Evolutionary conservation across 306 rosid genomes (phyloP).

Genomic region (Gastrolobium bilobum): DNA sequence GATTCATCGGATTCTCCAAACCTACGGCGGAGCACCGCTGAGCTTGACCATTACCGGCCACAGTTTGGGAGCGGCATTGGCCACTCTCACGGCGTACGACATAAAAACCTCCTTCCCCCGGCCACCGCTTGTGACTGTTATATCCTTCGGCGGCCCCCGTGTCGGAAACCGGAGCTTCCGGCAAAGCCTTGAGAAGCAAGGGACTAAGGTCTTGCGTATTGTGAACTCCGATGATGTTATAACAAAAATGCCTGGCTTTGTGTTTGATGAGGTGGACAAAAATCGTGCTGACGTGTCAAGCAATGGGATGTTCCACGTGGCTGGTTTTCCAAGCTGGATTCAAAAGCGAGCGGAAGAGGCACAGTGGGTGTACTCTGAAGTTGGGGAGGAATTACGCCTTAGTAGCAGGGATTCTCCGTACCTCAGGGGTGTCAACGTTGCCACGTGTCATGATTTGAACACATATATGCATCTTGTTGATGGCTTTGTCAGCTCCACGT

Average conservation of each 20-base stretch:
- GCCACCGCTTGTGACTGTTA: slow-evolving; percentile 67
- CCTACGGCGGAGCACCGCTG: slow-evolving; percentile 63
- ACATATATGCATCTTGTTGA: slow-evolving; percentile 79
- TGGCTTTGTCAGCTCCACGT: slow-evolving; percentile 67
- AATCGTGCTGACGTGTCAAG: neutral
- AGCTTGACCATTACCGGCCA: slow-evolving; percentile 92
- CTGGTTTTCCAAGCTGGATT: slow-evolving; percentile 57
- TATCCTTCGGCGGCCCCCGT: slow-evolving; percentile 87
- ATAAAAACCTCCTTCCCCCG: slow-evolving; percentile 45
- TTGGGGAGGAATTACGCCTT: slow-evolving; percentile 76
- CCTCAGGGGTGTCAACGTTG: slow-evolving; percentile 55
- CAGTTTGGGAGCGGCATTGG: slow-evolving; percentile 94
- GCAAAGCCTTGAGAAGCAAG: slow-evolving; percentile 59
- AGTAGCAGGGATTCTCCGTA: slow-evolving; percentile 76
- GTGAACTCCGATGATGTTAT: slow-evolving; percentile 82
- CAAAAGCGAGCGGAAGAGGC: slow-evolving; percentile 60
- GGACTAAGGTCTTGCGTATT: slow-evolving; percentile 71
- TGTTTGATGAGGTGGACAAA: slow-evolving; percentile 49
- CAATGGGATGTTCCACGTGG: neutral
- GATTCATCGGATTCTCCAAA: slow-evolving; percentile 53
- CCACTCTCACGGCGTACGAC: slow-evolving; percentile 73
- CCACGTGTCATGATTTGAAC: slow-evolving; percentile 78
- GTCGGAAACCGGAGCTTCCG: slow-evolving; percentile 76
- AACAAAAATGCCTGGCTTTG: slow-evolving; percentile 81
- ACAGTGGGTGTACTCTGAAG: slow-evolving; percentile 79